phyloP scores from a whole-genome alignment of 116 monocot species.

The Thalassia testudinum region DNA sequence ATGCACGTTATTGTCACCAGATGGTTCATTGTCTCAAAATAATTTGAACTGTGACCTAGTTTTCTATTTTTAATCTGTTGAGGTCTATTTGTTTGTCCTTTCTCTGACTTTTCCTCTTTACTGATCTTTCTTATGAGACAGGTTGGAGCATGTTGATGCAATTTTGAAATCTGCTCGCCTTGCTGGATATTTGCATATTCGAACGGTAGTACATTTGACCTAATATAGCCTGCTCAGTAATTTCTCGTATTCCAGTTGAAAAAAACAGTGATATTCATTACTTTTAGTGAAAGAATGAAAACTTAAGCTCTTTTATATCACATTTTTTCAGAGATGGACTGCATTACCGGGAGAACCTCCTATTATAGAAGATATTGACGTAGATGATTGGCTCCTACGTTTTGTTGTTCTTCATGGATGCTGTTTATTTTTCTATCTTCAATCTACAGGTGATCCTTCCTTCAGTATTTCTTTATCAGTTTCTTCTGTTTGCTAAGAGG shows the following conservation, averaged over 20 bases:
- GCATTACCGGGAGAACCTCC: conserved; percentile 92
- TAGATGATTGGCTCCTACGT: conserved; percentile 92
- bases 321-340: conserved; percentile 64
- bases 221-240: too few species aligned
- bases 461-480: background rate
- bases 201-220: conserved; percentile 44
- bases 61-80: too few species aligned
- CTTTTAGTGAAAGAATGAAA: too few species aligned
- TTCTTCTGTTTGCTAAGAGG: background rate
- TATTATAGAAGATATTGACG: conserved; percentile 71
- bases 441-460: conserved; percentile 49
- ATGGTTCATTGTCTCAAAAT: too few species aligned
- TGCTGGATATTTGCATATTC: conserved; percentile 68
- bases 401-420: conserved; percentile 85
- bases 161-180: conserved; percentile 58
- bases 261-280: too few species aligned
- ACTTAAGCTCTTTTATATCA: too few species aligned
- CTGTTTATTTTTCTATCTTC: conserved; percentile 69
- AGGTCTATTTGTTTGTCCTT: too few species aligned
- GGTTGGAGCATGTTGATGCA: conserved; percentile 89
- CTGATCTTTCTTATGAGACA: conserved; percentile 5
- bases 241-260: too few species aligned
- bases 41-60: too few species aligned
- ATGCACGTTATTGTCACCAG: too few species aligned
- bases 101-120: too few species aligned